phyloP scores from a whole-genome alignment of 2,329 filamentous ascomycete species.

The Phialophora tarda region DNA sequence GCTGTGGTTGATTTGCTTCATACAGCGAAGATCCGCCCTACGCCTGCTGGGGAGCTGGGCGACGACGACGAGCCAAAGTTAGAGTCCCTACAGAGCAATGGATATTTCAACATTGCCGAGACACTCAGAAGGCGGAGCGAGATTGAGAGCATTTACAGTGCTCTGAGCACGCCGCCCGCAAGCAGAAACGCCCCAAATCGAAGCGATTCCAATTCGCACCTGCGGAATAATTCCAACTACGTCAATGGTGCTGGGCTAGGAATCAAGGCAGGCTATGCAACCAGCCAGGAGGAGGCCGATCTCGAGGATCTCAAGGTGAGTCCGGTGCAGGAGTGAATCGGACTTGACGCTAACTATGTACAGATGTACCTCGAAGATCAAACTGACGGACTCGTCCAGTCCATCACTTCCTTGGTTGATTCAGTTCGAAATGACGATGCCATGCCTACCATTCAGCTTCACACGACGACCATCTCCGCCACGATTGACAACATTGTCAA shows the following conservation, averaged over 20 bases:
- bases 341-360: not conserved
- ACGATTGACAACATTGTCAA: constrained; percentile 73
- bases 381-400: constrained; percentile 76
- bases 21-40: constrained; percentile 79
- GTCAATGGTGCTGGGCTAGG: constrained; percentile 34
- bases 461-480: constrained; percentile 72
- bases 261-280: constrained; percentile 46
- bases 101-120: constrained; percentile 68
- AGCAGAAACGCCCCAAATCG: constrained; percentile 40
- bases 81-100: constrained; percentile 69
- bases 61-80: constrained; percentile 70
- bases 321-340: constrained; percentile 4
- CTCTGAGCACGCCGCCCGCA: constrained; percentile 68
- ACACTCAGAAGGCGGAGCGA: constrained; percentile 59
- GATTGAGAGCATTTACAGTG: constrained; percentile 76
- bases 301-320: constrained; percentile 67
- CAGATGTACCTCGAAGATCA: constrained; percentile 82
- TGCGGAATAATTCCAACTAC: constrained; percentile 27
- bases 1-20: constrained; percentile 85
- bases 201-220: constrained; percentile 16
- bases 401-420: constrained; percentile 79
- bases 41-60: constrained; percentile 75
- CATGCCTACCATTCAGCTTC: constrained; percentile 68
- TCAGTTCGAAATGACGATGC: constrained; percentile 70
- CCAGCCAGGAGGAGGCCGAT: constrained; percentile 53